Base-by-base conservation (phyloP, 2,329 filamentous ascomycete species). In the Arachnomyces sp. region DNA sequence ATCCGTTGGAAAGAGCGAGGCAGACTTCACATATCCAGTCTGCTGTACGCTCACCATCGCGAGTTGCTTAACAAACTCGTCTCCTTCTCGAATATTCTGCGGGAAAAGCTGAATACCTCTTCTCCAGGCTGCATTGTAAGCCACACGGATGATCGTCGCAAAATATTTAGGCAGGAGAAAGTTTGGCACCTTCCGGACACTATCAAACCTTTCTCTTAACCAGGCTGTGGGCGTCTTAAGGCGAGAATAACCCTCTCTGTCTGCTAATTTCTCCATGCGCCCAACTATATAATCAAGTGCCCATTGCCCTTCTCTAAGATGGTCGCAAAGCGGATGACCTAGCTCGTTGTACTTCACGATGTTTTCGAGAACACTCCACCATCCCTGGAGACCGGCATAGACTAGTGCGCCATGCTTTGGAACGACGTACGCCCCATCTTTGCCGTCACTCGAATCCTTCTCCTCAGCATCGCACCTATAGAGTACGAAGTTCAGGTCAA, bases 331-430 rank as follows among this genome's bases (percentile, higher is more conserved):
- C 0, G 92, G 86, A 58, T 98, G 92, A 1, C 86, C 92, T 7
- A 98, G 76, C 57, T 96, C 80, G 60, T 98, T 98, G 48, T 92
- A 80, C 37, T 74, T 77, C 52, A 96, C 85, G 46, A 98, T 83
- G 42, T 84, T 74, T 52, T 87, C 82, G 31, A 98, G 68, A 1
- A 95, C 71, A 59, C 88, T 95, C 88, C 90, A 95, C 90, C 92
- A 98, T 29, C 93, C 93, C 61, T 98, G 92, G n/a, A 98, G 73
- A 45, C 92, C 92, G 44, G 90, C 90, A 61, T 96, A 98, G 2
- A 95, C 86, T 31, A 95, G 74, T 44, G 84, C 80, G 2, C 89
- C 90, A 56, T 88, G 72, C 1, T 82, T 81, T 1, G 92, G 92
- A 48, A 98, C 83, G 38, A 81, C 77, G 65, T 96, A 98, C 7